These are phyloP conservation scores for Backusella morwellensis DNA, from an alignment of 192 early-diverging fungal species.

Conservation along the genomic window DNA sequence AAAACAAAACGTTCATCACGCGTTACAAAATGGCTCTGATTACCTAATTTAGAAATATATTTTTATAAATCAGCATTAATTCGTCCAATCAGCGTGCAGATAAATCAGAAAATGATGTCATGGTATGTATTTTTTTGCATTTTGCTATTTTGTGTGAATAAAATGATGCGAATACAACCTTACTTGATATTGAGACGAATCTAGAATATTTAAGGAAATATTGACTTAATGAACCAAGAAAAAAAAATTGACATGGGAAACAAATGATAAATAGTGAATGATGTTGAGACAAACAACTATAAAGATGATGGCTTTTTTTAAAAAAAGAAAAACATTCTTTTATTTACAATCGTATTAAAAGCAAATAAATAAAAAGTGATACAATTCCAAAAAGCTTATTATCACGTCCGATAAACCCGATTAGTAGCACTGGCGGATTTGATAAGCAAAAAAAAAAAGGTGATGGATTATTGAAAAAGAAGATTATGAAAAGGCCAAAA, in stretches of 20 bases:
- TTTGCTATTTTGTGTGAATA: background rate
- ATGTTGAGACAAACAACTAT: too few relatives aligned
- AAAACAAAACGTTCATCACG: background rate
- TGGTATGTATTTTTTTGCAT: background rate
- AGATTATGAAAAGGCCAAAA: background rate
- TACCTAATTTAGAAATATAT: background rate
- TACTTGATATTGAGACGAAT: background rate
- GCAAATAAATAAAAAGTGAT: background rate
- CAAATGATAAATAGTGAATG: background rate
- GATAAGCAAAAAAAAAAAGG: background rate
- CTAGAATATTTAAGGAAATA: background rate
- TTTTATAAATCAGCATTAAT: background rate
- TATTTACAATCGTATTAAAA: background rate
- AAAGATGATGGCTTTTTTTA: background rate
- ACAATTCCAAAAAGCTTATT: conserved; percentile 5
- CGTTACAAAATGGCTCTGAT: background rate
- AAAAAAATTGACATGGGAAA: background rate
- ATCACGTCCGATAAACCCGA: background rate
- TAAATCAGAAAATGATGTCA: background rate
- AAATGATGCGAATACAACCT: background rate
- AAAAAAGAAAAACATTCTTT: background rate
- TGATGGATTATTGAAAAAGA: background rate
- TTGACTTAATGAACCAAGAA: background rate
- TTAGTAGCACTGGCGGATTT: background rate
- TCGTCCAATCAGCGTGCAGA: background rate